Evolutionary conservation across 106 monocot genomes (phyloP).

Genomic region (Acorus calamus): DNA sequence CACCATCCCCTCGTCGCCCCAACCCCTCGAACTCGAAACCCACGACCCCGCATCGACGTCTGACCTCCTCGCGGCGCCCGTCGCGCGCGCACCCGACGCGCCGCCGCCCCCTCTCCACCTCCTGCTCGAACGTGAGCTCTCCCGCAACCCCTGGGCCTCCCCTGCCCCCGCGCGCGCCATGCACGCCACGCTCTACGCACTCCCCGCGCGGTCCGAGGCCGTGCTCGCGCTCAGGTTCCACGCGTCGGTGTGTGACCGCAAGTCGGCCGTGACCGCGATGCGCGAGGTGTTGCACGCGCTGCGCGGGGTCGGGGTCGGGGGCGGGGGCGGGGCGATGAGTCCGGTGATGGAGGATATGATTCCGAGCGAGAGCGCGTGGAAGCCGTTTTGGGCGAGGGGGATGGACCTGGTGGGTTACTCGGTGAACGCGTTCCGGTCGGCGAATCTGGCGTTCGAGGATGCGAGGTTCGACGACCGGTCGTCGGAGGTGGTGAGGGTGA

Average conservation of each 20-base stretch:
- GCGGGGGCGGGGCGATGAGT: neutral
- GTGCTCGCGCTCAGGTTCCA: slow-evolving; percentile 16
- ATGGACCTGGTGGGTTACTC: slow-evolving; percentile 26
- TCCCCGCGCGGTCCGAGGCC: neutral
- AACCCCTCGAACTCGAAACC: slow-evolving; percentile 7
- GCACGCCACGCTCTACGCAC: slow-evolving; percentile 9
- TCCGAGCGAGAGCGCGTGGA: neutral
- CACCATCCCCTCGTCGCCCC: neutral
- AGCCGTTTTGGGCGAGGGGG: slow-evolving; percentile 28
- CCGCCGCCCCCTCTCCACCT: slow-evolving; percentile 4
- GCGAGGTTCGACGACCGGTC: neutral
- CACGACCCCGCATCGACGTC: slow-evolving; percentile 8
- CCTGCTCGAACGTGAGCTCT: slow-evolving; percentile 24
- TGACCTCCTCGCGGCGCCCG: slow-evolving; percentile 5
- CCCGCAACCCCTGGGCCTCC: slow-evolving; percentile 17
- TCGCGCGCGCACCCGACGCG: neutral
- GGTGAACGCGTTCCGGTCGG: slow-evolving; percentile 11
- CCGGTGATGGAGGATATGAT: slow-evolving; percentile 18
- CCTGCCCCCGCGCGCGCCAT: neutral
- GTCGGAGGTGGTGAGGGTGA: slow-evolving; percentile 10
- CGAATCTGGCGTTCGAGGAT: slow-evolving; percentile 11
- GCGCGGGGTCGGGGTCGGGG: neutral
- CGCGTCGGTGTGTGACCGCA: slow-evolving; percentile 14
- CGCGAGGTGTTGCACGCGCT: slow-evolving; percentile 1
- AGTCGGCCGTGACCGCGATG: slow-evolving; percentile 3